Base-by-base conservation (phyloP, 208 protist genomes). In the Trypanosomatidae sp. region DNA sequence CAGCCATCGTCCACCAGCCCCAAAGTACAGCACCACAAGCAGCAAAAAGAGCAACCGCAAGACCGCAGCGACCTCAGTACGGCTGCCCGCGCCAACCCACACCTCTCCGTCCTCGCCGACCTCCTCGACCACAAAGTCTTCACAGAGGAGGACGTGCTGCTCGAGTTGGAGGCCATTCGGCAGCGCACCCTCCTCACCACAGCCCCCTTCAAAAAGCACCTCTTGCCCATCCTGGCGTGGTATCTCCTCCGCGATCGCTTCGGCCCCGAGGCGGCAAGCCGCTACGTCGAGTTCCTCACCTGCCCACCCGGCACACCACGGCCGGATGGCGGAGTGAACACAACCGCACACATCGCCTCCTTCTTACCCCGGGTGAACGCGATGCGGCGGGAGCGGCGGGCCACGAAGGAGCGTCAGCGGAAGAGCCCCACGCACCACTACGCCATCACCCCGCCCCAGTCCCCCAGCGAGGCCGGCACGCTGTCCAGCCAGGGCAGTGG, bases 131-230 rank as follows among this genome's bases (percentile, higher is more conserved):
- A 79, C 58, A 83, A 83, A 59, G 65, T 73, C 9, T 87, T 87
- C 70, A 81, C 82, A 0, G 82, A 87, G 72, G 82, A 87, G 58
- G 74, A 83, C 0, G 72, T 87, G 13, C 64, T 87, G 30, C 73
- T 87, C 1, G 82, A 87, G 65, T 52, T 87, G 55, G 82, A 87
- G 69, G 82, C 82, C n/a, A 79, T 83, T n/a, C 82, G 82, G 44
- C 78, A 87, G 65, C 82, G 82, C 30, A 58, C 79, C 15, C 71
- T 87, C 10, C 73, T 68, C 62, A 83, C 82, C 55, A 79, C 82
- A 4, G 77, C 78, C n/a, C 82, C 82, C 6, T 87, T 87, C 82
- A 83, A 83, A 62, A 56, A 49, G 64, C 75, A 77, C 55, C 68
- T 87, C 1, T 71, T 87, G 1, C 82, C 82, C 62, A 87, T 83